Base-by-base conservation (phyloP, 192 early-diverging fungal species). In the Bifiguratus adelaidae region DNA sequence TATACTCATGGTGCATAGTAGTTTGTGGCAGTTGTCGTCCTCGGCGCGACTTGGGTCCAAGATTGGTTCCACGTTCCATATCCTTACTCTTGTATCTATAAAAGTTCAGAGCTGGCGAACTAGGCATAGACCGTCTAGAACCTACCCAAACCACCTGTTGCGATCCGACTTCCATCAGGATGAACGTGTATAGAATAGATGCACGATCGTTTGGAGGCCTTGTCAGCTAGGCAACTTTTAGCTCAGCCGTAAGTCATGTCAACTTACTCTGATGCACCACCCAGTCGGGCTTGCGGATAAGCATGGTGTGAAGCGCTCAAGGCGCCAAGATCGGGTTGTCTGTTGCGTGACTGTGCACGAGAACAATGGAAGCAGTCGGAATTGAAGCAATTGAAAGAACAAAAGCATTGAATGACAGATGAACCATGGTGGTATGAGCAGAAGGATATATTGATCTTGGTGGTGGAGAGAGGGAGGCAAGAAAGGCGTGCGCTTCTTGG, bases 171-270 rank as follows among this genome's bases (percentile, higher is more conserved):
- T 41, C 87, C 84, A 52, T 72, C 65, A 1, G 95, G 88, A 68
- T 94, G 88, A 12, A 88, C 84, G 63, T 90, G 81, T 8, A 94
- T 41, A 1, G 89, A 89, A 72, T 88, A 97, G 48, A 97, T 92
- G 37, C 63, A 63, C 8, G 50, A 30, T 25, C 32, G 40, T 24
- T 44, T 50, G 34, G 42, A 28, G 28, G 28, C 19, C 1, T 16
- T 32, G 12, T 16, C 24, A 56, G 27, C 41, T n/a, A n/a, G 12
- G 6, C 18, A 32, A 16, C 32, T n/a, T 27, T 36, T 1, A 28
- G 43, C n/a, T n/a, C 28, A 27, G 9, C 21, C 11, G 7, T 13
- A 36, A 18, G 19, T 40, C 12, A n/a, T 30, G 15, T 15, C 3
- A 33, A 29, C 55, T 82, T 85, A 44, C 76, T 78, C 35, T 73